phyloP scores from a whole-genome alignment of 2,329 filamentous ascomycete genomes.

The Whalleya microplaca region DNA sequence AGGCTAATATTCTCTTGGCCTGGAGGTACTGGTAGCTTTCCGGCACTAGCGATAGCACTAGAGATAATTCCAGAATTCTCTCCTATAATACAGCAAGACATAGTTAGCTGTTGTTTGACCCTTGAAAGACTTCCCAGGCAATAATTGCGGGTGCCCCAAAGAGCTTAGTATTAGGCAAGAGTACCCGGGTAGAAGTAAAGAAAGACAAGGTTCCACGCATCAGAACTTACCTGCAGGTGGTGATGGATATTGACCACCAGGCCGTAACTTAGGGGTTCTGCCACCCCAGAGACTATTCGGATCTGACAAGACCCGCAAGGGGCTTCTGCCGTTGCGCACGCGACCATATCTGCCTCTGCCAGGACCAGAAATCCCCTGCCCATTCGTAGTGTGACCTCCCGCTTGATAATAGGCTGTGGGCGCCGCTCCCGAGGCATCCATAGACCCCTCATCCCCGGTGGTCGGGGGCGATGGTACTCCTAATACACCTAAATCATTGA shows the following conservation, averaged over 20 bases:
- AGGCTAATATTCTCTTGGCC: conserved; percentile 81
- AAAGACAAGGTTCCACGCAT: background rate
- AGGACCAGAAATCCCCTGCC: conserved; percentile 78
- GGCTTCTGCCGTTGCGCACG: conserved; percentile 62
- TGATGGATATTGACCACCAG: conserved; percentile 44
- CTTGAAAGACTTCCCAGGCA: background rate
- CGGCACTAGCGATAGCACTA: conserved; percentile 86
- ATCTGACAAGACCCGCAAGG: conserved; percentile 63
- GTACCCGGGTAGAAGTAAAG: conserved; percentile 2
- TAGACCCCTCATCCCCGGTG: conserved; percentile 40
- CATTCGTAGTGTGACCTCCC: conserved; percentile 58
- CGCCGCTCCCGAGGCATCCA: conserved; percentile 35
- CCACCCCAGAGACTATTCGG: conserved; percentile 59
- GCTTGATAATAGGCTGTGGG: conserved; percentile 45
- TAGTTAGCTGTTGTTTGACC: conserved; percentile 24
- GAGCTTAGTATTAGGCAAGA: background rate
- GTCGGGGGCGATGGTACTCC: conserved; percentile 39
- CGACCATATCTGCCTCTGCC: conserved; percentile 85
- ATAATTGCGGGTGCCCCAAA: background rate
- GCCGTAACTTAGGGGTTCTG: conserved; percentile 50
- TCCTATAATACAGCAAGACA: conserved; percentile 29
- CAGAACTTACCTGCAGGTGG: conserved; percentile 50
- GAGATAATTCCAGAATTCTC: conserved; percentile 82
- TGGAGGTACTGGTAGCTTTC: conserved; percentile 64
- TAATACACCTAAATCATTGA: conserved; percentile 41